These are phyloP conservation scores for Tolypocladium pustulatum DNA, from an alignment of 2,329 filamentous ascomycete species.

Conservation along the genomic window DNA sequence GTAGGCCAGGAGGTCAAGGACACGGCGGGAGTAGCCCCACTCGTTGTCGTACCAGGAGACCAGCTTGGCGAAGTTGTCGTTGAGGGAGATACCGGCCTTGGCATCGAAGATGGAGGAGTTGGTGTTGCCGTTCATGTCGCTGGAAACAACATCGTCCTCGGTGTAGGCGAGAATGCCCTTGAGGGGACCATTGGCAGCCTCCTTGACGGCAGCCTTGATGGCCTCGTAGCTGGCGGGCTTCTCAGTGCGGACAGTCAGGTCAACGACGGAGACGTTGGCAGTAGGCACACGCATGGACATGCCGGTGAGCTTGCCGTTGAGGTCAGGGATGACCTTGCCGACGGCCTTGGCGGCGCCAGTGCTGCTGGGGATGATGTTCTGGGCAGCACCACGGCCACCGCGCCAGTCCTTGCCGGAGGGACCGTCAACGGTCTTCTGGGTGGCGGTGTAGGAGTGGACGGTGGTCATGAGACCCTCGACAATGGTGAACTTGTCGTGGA, in stretches of 20 bases:
- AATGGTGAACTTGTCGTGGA: slow-evolving; percentile 97
- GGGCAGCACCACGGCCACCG: slow-evolving; percentile 94
- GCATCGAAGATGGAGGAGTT: slow-evolving; percentile 98
- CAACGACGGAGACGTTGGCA: slow-evolving; percentile 97
- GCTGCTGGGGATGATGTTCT: slow-evolving; percentile 99
- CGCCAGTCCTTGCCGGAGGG: slow-evolving; percentile 98
- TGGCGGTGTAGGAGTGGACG: slow-evolving; percentile 98
- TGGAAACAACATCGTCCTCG: slow-evolving; percentile 93
- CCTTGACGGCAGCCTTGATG: slow-evolving; percentile 90
- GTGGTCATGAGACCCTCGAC: slow-evolving; percentile 99
- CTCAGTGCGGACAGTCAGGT: slow-evolving; percentile 88
- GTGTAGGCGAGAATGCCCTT: slow-evolving; percentile 93
- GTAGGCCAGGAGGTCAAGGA: slow-evolving; percentile 71
- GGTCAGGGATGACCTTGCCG: slow-evolving; percentile 95
- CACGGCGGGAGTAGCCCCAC: slow-evolving; percentile 98
- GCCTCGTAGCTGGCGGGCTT: slow-evolving; percentile 73
- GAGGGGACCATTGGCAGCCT: slow-evolving; percentile 69
- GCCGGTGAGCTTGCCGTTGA: slow-evolving; percentile 99
- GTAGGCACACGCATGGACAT: slow-evolving; percentile 99
- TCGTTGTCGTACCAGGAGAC: slow-evolving; percentile 99
- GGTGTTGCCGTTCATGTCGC: slow-evolving; percentile 84
- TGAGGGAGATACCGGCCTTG: slow-evolving; percentile 97
- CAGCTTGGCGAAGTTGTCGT: slow-evolving; percentile 98
- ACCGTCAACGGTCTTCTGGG: slow-evolving; percentile 98
- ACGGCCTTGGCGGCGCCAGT: slow-evolving; percentile 99